These are phyloP conservation scores for Leucocoprinus birnbaumii DNA, from an alignment of 768 basidiomycete genomes.

Conservation along the genomic window DNA sequence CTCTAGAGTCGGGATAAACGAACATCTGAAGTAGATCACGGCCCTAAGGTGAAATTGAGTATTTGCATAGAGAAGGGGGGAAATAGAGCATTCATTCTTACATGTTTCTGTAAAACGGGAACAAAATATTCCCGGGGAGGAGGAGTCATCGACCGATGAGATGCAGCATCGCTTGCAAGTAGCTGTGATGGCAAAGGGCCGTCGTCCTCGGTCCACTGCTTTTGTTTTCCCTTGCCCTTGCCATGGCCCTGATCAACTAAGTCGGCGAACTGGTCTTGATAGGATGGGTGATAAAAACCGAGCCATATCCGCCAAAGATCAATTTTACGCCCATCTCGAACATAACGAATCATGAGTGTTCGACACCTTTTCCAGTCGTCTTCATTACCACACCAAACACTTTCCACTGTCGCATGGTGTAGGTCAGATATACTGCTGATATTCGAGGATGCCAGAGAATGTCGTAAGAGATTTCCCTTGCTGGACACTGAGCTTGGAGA, in stretches of 20 bases:
- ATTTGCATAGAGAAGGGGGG: conserved; percentile 10
- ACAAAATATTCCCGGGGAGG: conserved; percentile 42
- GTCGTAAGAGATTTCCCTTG: conserved; percentile 13
- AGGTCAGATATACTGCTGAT: conserved; percentile 18
- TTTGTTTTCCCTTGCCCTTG: conserved; percentile 31
- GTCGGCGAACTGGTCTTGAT: conserved; percentile 18
- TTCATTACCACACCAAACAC: conserved; percentile 24
- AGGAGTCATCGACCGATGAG: conserved; percentile 19
- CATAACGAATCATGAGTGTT: conserved; percentile 47
- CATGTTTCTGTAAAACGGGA: conserved; percentile 55
- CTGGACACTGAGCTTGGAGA: conserved; percentile 6
- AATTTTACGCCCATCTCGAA: conserved; percentile 68
- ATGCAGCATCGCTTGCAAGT: conserved; percentile 19
- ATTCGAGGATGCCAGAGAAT: conserved; percentile 30
- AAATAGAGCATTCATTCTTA: conserved; percentile 28
- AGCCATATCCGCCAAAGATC: conserved; percentile 80
- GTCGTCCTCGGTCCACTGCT: conserved; percentile 48
- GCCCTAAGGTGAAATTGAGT: conserved; percentile 40
- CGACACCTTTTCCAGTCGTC: conserved; percentile 62
- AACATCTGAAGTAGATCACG: conserved; percentile 54
- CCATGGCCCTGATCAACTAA: too few species aligned
- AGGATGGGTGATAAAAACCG: conserved; percentile 31
- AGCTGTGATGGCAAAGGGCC: conserved; percentile 26
- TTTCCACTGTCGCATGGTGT: conserved; percentile 13
- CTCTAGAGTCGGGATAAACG: conserved; percentile 75